Evolutionary conservation across 805 yeast species (phyloP).

Genomic region (Wickerhamomyces rabaulensis): DNA sequence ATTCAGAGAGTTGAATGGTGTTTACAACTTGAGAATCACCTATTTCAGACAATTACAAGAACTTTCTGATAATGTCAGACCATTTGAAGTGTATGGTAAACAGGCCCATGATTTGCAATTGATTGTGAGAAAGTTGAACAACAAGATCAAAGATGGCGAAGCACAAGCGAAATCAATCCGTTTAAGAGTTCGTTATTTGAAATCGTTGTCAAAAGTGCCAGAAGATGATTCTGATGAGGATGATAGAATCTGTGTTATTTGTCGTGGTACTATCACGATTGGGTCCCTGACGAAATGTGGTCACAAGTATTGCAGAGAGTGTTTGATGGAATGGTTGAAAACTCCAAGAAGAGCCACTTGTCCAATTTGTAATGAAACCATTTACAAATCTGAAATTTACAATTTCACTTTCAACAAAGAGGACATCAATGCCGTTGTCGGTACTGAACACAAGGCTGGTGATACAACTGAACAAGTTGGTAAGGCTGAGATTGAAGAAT

Average conservation of each 20-base stretch:
- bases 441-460: constrained; percentile 25
- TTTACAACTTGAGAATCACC: constrained; percentile 74
- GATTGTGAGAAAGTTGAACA: not conserved
- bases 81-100: constrained; percentile 33
- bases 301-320: constrained; percentile 81
- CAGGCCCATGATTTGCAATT: not conserved
- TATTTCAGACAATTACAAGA: constrained; percentile 83
- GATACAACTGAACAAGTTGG: constrained; percentile 1
- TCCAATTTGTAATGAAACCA: constrained; percentile 70
- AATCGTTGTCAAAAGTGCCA: constrained; percentile 28
- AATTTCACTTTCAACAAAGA: constrained; percentile 59
- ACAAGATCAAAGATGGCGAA: constrained; percentile 10
- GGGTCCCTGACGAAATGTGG: constrained; percentile 91
- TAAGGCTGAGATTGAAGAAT: constrained; percentile 11
- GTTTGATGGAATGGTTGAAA: constrained; percentile 70
- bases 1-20: constrained; percentile 48
- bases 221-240: constrained; percentile 24
- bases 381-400: constrained; percentile 52
- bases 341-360: constrained; percentile 43
- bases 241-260: constrained; percentile 64
- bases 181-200: constrained; percentile 45
- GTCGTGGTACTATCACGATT: constrained; percentile 60
- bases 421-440: constrained; percentile 42
- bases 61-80: constrained; percentile 75
- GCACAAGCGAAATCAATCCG: constrained; percentile 22